Conservation (phyloP, 106 monocot species). For the Gastrodia elata region DNA sequence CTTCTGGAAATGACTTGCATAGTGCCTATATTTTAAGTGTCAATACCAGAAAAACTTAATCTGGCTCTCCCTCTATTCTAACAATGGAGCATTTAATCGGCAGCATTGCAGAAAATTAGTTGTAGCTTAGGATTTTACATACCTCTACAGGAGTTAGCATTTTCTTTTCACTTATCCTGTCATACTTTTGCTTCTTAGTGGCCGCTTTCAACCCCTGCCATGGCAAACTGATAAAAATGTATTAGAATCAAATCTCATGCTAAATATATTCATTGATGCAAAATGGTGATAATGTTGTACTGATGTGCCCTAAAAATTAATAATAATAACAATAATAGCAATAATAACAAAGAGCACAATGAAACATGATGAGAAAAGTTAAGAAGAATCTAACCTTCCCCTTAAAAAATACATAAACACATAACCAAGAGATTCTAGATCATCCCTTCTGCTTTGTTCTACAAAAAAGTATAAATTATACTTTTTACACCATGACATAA, state of each 20-base stretch:
- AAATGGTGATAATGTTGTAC: neutral
- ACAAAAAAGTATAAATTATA: slow-evolving; percentile 3
- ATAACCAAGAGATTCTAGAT: slow-evolving; percentile 92
- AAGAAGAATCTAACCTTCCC: slow-evolving; percentile 55
- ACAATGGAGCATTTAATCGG: neutral
- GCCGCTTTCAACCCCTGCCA: slow-evolving; percentile 96
- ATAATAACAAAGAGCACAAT: neutral
- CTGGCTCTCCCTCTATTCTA: neutral
- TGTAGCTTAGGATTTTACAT: neutral
- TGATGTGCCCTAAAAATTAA: neutral
- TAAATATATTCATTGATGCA: slow-evolving; percentile 2
- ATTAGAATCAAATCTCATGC: slow-evolving; percentile 4
- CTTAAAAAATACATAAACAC: slow-evolving; percentile 95
- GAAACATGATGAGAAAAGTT: neutral
- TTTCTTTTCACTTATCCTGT: slow-evolving; percentile 96
- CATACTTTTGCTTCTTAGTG: slow-evolving; percentile 95
- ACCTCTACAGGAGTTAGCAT: slow-evolving; percentile 90
- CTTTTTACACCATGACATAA: neutral
- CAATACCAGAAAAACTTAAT: neutral
- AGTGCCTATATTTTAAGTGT: slow-evolving; percentile 28
- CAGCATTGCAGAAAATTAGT: neutral
- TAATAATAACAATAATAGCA: too few species aligned
- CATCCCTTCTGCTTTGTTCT: slow-evolving; percentile 98
- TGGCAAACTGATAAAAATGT: slow-evolving; percentile 46
- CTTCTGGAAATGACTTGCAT: slow-evolving; percentile 61